phyloP scores from a whole-genome alignment of 305 asterid genomes.

The Andrographis paniculata region DNA sequence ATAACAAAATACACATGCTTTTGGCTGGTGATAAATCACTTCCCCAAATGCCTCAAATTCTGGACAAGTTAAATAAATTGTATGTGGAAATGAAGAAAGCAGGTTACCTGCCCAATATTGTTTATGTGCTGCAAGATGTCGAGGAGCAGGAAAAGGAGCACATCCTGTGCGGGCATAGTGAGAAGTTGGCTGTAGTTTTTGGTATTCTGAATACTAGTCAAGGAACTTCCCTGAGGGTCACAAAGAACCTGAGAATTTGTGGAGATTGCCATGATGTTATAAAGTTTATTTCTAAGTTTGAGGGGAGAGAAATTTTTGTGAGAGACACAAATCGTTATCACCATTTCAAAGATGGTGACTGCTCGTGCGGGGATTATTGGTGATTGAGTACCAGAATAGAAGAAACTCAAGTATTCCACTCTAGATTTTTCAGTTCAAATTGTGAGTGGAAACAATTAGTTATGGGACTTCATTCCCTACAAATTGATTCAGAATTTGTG shows the following conservation, averaged over 20 bases:
- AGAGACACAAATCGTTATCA: conserved; percentile 84
- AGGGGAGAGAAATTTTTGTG: conserved; percentile 73
- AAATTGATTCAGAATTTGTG: conserved; percentile 3
- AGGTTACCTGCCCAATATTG: conserved; percentile 50
- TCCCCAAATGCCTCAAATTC: conserved; percentile 64
- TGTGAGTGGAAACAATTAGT: conserved; percentile 13
- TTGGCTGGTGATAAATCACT: conserved; percentile 81
- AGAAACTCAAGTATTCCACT: conserved; percentile 7
- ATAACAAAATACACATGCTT: conserved; percentile 78
- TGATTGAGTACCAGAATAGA: conserved; percentile 25
- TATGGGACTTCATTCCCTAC: conserved; percentile 7
- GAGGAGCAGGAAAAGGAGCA: conserved; percentile 93
- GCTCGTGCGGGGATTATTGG: conserved; percentile 93
- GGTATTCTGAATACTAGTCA: conserved; percentile 62
- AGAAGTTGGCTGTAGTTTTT: conserved; percentile 84
- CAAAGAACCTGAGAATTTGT: conserved; percentile 86
- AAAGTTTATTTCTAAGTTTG: conserved; percentile 62
- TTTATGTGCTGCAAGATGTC: conserved; percentile 80
- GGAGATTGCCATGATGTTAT: conserved; percentile 85
- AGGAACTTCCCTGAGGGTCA: conserved; percentile 60
- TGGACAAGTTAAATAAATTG: conserved; percentile 40
- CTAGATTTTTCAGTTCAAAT: conserved; percentile 12
- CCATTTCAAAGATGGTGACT: conserved; percentile 73
- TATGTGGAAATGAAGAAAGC: conserved; percentile 73
- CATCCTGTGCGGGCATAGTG: conserved; percentile 88